Evolutionary conservation across 1,284 basidiomycete species (phyloP), one percentile per base, ranked within the genome.

Genomic region (Boletus sp.): DNA sequence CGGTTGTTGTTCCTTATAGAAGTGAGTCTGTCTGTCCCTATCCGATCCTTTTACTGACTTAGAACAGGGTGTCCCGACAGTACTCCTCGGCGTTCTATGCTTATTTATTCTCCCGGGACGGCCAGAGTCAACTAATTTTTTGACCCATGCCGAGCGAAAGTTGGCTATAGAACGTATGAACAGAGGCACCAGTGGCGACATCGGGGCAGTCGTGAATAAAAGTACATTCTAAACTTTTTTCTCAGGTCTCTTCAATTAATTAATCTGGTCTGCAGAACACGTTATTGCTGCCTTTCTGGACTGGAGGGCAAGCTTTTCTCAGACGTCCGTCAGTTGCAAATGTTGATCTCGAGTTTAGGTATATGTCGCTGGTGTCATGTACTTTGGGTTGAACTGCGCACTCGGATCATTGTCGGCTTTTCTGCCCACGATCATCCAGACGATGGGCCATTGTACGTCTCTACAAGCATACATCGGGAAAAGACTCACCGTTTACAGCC

Each of bases 391-490:
- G 61, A 95, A 95, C 73, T 84, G 88, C 57, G 88, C 89, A 3
- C 80, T 94, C 3, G 90, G 90, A 13, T 89, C 88, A 4, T 88
- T 92, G 49, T 88, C 88, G 4, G 94, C 91, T 0, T 95, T 95
- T 77, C 77, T 95, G 28, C 93, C 93, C 1, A 95, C 93, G 0
- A 93, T 94, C 68, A 86, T 94, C 63, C 83, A 81, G 55, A 89
- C 87, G 0, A 85, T 92, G 67, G 88, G 86, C 19, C 84, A 81
- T 69, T 83, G 83, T 83, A 64, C 43, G 76, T 74, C 37, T 17
- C 5, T 43, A 14, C n/a, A 5, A 3, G 10, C 8, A 27, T 30
- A 19, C 55, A 23, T 33, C 23, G 19, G 16, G 21, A 23, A 46
- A 19, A 51, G 25, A 28, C 56, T 59, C 23, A 61, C 35, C 51